phyloP scores from a whole-genome alignment of 106 monocot genomes.

The Dactylorhiza incarnata region DNA sequence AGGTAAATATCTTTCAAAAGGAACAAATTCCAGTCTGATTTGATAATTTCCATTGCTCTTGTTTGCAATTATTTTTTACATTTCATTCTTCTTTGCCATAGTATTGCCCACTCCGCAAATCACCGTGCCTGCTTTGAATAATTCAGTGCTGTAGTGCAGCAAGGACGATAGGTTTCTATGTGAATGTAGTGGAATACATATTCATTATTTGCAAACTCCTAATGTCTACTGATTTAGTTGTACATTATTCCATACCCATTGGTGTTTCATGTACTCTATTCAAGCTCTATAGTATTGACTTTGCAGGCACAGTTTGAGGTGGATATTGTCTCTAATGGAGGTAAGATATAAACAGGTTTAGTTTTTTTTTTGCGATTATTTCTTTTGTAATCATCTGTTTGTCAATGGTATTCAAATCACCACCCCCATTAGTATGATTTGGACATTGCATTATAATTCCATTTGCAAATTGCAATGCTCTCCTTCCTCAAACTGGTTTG shows the following conservation, averaged over 20 bases:
- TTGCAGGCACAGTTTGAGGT: conserved; percentile 76
- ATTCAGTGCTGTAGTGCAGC: too few relatives aligned
- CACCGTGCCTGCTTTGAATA: background rate
- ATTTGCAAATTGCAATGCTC: background rate
- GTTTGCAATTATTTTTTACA: background rate
- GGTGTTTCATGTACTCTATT: background rate
- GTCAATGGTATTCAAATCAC: background rate
- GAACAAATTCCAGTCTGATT: too few relatives aligned
- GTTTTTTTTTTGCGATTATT: background rate
- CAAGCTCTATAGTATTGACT: background rate
- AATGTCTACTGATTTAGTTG: background rate
- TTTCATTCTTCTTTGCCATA: background rate
- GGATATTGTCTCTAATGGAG: conserved; percentile 93
- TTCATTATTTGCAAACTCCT: background rate
- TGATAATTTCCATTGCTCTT: too few relatives aligned
- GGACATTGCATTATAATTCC: background rate
- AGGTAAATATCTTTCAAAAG: too few relatives aligned
- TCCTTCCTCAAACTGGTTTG: background rate
- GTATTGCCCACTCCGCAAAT: background rate
- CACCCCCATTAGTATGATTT: background rate
- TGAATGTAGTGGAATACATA: background rate
- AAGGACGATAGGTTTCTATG: background rate
- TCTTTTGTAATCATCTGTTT: background rate
- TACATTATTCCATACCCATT: background rate
- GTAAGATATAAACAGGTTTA: conserved; percentile 16